Base-by-base conservation (phyloP, 192 early-diverging fungal genomes). In the Gaertneriomyces sp. region DNA sequence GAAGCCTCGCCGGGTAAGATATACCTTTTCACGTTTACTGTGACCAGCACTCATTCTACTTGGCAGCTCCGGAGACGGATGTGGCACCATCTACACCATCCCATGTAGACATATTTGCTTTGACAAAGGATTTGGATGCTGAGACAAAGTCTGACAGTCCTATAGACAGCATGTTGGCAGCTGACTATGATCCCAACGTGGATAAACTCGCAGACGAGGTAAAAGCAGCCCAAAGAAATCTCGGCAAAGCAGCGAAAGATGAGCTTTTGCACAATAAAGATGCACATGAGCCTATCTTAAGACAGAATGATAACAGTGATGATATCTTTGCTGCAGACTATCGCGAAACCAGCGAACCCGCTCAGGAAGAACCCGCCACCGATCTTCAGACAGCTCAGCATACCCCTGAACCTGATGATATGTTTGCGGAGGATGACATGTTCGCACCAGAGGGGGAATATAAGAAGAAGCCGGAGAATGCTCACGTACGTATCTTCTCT, bases 391-490 rank as follows among this genome's bases (percentile, higher is more conserved):
- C 54, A 38, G 38, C 16, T 16, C 20, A 56, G 54, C 14, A 16
- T 33, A 52, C 53, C 39, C 47, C 61, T 58, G 66, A 68, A 51
- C 53, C 45, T 54, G 69, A 70, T 44, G 90, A 91, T 57, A 89
- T 90, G 84, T 90, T 91, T 87, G 87, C 83, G 2, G 79, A 78
- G 42, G 89, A 91, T 63, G 89, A 91, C 66, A 91, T 93, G 79
- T 88, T 89, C 77, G 79, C 80, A 16, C 45, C 74, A 7, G 64
- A 81, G 19, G 59, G 25, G 41, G 52, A 69, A 42, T 69, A 61
- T 53, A 44, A 47, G 56, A 40, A 58, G 58, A 69, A 60, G 70
- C 52, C 55, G 55, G 66, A 54, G 45, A 61, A 47, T 43, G 57
- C 70, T 52, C 69, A 75, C 58, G 68, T 66, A 69, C 69, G 67